These are phyloP conservation scores for Trichosanthes truncata DNA, from an alignment of 306 rosid species.

Conservation along the genomic window DNA sequence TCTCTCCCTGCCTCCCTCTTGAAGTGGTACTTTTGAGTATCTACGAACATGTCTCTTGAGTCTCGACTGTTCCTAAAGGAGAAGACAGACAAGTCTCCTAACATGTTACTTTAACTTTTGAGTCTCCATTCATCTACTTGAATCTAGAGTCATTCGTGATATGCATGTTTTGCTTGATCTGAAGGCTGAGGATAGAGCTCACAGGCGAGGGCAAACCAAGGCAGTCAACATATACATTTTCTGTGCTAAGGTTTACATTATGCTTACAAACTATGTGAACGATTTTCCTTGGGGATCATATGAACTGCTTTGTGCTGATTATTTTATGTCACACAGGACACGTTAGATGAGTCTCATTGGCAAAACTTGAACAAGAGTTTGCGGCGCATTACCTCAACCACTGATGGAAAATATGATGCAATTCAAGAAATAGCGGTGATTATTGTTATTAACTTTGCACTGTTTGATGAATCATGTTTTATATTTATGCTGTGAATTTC, in stretches of 20 bases:
- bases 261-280: constrained; percentile 10
- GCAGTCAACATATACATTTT: constrained; percentile 87
- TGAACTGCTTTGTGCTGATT: constrained; percentile 15
- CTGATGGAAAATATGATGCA: constrained; percentile 78
- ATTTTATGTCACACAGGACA: constrained; percentile 50
- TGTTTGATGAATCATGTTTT: neutral
- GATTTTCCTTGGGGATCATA: constrained; percentile 7
- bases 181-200: constrained; percentile 99
- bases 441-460: neutral
- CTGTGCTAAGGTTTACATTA: constrained; percentile 70
- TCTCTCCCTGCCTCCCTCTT: neutral
- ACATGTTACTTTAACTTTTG: neutral
- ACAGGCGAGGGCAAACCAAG: constrained; percentile 84
- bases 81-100: neutral
- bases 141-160: constrained; percentile 4
- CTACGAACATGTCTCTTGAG: neutral
- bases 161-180: constrained; percentile 20
- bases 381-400: constrained; percentile 66
- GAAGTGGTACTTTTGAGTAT: neutral
- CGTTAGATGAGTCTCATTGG: constrained; percentile 77
- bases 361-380: constrained; percentile 62
- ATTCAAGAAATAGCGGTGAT: constrained; percentile 55
- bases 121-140: neutral
- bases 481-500: neutral
- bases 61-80: neutral